A percentile compares a stretch with the other conserved stretches of the same genome.
Evolutionary conservation across 305 asterid species (phyloP).

Genomic region (Coffea humblotiana): DNA sequence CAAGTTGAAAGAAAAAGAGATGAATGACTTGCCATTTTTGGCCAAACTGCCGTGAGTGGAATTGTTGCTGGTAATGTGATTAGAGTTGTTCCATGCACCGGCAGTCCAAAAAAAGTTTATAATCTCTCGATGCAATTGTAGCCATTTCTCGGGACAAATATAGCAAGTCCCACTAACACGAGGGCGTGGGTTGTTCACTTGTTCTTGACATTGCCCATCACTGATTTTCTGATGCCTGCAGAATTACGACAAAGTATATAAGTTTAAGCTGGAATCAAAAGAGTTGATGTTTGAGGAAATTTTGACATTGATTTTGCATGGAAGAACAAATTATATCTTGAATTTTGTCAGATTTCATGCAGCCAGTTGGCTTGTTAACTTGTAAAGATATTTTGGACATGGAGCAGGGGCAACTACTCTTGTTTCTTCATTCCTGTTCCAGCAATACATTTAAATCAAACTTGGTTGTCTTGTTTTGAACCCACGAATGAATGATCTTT

Average conservation of each 20-base stretch:
- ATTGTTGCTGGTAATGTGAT: neutral
- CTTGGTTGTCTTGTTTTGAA: neutral
- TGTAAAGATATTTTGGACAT: neutral
- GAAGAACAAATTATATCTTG: too few species aligned
- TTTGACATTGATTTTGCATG: too few species aligned
- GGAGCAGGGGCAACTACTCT: neutral
- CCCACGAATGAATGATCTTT: conserved; percentile 1
- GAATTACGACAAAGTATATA: neutral
- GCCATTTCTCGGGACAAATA: neutral
- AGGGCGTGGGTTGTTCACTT: neutral
- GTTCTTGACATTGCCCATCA: neutral
- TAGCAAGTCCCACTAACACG: neutral
- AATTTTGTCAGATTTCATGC: neutral
- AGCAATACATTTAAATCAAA: neutral
- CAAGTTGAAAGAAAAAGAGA: too few species aligned
- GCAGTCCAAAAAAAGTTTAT: neutral
- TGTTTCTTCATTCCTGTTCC: neutral
- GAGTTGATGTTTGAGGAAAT: too few species aligned
- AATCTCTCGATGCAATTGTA: conserved; percentile 5
- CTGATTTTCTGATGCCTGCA: neutral
- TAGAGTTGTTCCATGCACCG: neutral
- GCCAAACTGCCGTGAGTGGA: neutral
- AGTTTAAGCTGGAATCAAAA: neutral
- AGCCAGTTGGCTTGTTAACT: neutral
- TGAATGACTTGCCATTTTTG: neutral